Base-by-base conservation (phyloP, 2,329 filamentous ascomycete genomes). In the Diaporthe longicolla region DNA sequence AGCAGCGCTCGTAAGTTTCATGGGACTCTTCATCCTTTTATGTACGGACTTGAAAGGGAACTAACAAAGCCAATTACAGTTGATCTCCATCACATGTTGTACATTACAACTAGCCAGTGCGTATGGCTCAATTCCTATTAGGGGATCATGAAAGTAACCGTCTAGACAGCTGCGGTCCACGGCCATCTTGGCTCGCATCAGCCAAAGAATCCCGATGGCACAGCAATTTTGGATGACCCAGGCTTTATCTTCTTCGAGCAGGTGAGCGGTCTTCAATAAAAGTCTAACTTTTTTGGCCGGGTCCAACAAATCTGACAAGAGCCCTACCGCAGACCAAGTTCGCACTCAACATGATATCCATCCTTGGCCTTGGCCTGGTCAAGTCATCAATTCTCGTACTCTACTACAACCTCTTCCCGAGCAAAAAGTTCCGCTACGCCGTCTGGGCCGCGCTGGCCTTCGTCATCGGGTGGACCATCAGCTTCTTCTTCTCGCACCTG, bases 401-500 rank as follows among this genome's bases (percentile, higher is more conserved):
- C 13, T 66, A 66, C 63, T 66, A 66, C 29, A 66, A 52, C 45
- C 63, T 66, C 9, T 66, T 66, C n/a, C 63, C 63, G 1, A 66
- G 63, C 29, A 37, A 17, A 0, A 37, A 1, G 0, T 66, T 66
- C 32, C 63, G 48, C 43, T 52, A 52, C 29, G 45, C 29, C 13
- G 15, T 66, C 21, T 66, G 29, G 45, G 32, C 3, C 1, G 3
- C n/a, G 9, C 29, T 66, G 5, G 63, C 63, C 21, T 66, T 37
- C 4, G 63, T 66, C 21, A 37, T 52, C 21, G 63, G 63, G 8
- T 66, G 63, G 63, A 66, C 63, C 7, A 19, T 66, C 63, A 66
- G 63, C 63, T 66, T 66, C 32, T 66, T 66, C 45, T 66, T 66
- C 45, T 66, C 63, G 13, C 63, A 66, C 45, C 8, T 66, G 1